phyloP scores from a whole-genome alignment of 371 early-diverging fungal species.

The Mucor velutinosus region DNA sequence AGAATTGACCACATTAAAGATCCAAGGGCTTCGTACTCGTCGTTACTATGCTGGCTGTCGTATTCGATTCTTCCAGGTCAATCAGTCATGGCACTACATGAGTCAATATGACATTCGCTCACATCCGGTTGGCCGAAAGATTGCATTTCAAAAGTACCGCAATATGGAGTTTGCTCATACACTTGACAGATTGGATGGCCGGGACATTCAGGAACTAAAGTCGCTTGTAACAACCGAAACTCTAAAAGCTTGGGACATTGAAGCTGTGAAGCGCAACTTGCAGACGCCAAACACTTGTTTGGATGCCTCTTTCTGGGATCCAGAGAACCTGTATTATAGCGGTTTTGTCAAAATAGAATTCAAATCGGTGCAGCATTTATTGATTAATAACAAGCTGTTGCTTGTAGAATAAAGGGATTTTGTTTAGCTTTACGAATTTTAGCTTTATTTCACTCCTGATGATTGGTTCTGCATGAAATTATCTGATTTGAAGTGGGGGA shows the following conservation, averaged over 20 bases:
- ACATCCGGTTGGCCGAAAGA: constrained; percentile 19
- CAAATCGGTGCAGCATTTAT: constrained; percentile 9
- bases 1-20: constrained; percentile 3
- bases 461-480: background rate
- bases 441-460: background rate
- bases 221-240: constrained; percentile 15
- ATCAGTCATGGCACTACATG: constrained; percentile 21
- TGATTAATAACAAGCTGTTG: constrained; percentile 16
- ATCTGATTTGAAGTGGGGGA: background rate
- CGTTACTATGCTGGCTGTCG: constrained; percentile 21
- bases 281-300: constrained; percentile 1
- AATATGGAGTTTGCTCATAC: constrained; percentile 18
- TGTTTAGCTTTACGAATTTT: background rate
- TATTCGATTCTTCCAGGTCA: constrained; percentile 14
- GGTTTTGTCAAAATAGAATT: constrained; percentile 16
- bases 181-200: constrained; percentile 9
- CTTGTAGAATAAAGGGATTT: background rate
- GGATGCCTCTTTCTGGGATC: constrained; percentile 8
- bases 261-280: constrained; percentile 8
- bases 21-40: constrained; percentile 22
- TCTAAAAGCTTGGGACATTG: constrained; percentile 25
- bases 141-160: constrained; percentile 15
- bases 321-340: constrained; percentile 23
- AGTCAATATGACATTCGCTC: constrained; percentile 12
- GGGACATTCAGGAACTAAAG: constrained; percentile 11